Evolutionary conservation across 1,284 basidiomycete species (phyloP), one percentile per base, ranked within the genome.

Genomic region (Xerocomus nothofagi): DNA sequence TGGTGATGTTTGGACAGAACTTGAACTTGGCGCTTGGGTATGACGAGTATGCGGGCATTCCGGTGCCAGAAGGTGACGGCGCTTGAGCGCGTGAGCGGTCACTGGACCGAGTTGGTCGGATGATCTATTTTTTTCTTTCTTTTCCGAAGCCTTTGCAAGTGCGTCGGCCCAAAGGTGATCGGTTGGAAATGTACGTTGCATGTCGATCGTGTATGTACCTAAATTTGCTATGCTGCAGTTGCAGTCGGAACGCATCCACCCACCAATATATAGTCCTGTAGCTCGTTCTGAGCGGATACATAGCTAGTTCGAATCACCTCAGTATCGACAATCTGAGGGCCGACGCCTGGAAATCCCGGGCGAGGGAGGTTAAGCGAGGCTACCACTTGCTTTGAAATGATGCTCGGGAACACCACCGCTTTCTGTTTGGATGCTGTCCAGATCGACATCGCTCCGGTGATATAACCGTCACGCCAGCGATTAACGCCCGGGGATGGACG

Each of bases 11-110:
- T 27, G 86, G 95, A 97, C 71, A 98, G 89, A 99, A 99, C 71
- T 72, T 99, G 64, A 99, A 99, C 74, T 78, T 98, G 42, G 88
- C 93, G 3, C 79, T 99, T 27, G 96, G 96, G 12, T 92, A 91
- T 61, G 92, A 96, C 54, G 96, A 98, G 67, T 86, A 84, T 57
- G 84, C 85, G 1, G 95, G 94, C 6, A 93, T 98, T 53, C 83
- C 83, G 3, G 34, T 56, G 8, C 20, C n/a, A n/a, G n/a, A 52
- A 9, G 42, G 27, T 2, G 39, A 47, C 17, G 30, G 11, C 4
- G 49, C 42, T 29, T 63, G 61, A 40, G 14, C 1, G 17, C 20
- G n/a, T n/a, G n/a, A n/a, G n/a, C n/a, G 37, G 6, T 45, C n/a
- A n/a, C n/a, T 24, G 33, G 41, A 38, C 20, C 17, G 1, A 21